Percentiles rank a stretch among this genome's conserved stretches.
phyloP scores from a whole-genome alignment of 345 rosid species.

The Corchorus capsularis region DNA sequence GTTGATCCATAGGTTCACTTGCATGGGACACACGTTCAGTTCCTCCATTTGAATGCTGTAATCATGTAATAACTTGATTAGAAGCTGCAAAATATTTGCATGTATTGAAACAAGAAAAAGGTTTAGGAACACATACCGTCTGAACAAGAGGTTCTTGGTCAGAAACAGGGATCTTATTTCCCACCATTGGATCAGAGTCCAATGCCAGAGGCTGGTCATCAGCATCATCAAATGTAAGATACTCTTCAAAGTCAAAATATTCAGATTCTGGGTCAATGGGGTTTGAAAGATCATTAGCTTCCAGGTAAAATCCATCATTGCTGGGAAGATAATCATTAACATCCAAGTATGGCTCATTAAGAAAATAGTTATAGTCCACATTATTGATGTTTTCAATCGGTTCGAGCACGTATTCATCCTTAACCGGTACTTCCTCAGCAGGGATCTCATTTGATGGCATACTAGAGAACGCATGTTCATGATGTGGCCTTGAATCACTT shows the following conservation, averaged over 20 bases:
- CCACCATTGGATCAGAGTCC: slow-evolving; percentile 56
- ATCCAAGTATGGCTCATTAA: slow-evolving; percentile 53
- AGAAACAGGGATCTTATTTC: slow-evolving; percentile 29
- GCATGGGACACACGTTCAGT: slow-evolving; percentile 37
- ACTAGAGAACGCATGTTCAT: slow-evolving; percentile 39
- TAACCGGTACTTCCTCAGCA: slow-evolving; percentile 35
- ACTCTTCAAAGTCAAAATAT: slow-evolving; percentile 65
- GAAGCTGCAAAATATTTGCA: slow-evolving; percentile 6
- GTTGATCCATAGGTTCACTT: slow-evolving; percentile 39
- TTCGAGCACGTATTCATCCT: slow-evolving; percentile 44
- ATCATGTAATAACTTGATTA: slow-evolving; percentile 18
- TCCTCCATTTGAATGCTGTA: slow-evolving; percentile 49
- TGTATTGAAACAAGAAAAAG: background rate
- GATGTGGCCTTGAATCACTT: slow-evolving; percentile 25
- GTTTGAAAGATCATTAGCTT: slow-evolving; percentile 68
- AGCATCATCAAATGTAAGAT: slow-evolving; percentile 66
- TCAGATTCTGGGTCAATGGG: slow-evolving; percentile 40
- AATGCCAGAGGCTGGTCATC: slow-evolving; percentile 51
- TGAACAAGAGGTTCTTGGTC: slow-evolving; percentile 28
- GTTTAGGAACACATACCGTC: slow-evolving; percentile 39
- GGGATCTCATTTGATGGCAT: slow-evolving; percentile 41
- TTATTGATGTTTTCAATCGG: slow-evolving; percentile 38
- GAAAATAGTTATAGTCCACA: slow-evolving; percentile 36
- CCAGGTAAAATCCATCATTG: slow-evolving; percentile 56
- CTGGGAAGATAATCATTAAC: slow-evolving; percentile 37